These are phyloP conservation scores for Striga asiatica DNA, from an alignment of 257 asterid genomes.

Conservation along the genomic window DNA sequence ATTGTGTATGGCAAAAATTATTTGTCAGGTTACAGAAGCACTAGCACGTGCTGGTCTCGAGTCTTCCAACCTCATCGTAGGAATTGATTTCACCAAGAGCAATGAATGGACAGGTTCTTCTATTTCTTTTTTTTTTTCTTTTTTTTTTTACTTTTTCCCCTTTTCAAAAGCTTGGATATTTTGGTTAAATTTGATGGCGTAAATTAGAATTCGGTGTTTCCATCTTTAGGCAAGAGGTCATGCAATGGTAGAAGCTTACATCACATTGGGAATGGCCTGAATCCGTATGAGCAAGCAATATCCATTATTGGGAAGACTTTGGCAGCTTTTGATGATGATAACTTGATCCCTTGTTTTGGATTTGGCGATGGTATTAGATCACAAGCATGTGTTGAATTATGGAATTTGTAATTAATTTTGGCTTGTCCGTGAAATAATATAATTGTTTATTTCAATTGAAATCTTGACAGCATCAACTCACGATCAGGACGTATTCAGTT, in stretches of 20 bases:
- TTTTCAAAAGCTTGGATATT: background rate
- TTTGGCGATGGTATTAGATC: conserved; percentile 74
- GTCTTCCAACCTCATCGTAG: conserved; percentile 88
- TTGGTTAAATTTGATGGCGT: too few species aligned
- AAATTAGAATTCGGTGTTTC: conserved; percentile 19
- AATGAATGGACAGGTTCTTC: conserved; percentile 91
- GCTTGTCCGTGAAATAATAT: background rate
- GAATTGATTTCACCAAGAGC: conserved; percentile 93
- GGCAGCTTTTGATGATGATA: conserved; percentile 89
- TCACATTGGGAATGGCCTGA: conserved; percentile 49
- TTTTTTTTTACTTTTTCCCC: too few species aligned
- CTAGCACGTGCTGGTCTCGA: conserved; percentile 88
- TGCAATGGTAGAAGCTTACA: conserved; percentile 64
- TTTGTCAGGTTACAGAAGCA: conserved; percentile 72
- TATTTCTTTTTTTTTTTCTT: too few species aligned
- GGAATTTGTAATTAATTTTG: conserved; percentile 4
- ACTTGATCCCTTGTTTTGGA: conserved; percentile 90
- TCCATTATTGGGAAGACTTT: conserved; percentile 86
- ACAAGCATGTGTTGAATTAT: conserved; percentile 5
- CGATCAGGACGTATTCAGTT: conserved; percentile 82
- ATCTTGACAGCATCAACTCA: conserved; percentile 68
- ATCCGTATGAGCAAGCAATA: conserved; percentile 90
- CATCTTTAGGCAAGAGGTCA: conserved; percentile 58
- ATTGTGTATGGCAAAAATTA: conserved; percentile 2
- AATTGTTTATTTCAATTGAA: conserved; percentile 13